Conservation (phyloP, 768 basidiomycete genomes). For the Rhodotorula babjevae region DNA sequence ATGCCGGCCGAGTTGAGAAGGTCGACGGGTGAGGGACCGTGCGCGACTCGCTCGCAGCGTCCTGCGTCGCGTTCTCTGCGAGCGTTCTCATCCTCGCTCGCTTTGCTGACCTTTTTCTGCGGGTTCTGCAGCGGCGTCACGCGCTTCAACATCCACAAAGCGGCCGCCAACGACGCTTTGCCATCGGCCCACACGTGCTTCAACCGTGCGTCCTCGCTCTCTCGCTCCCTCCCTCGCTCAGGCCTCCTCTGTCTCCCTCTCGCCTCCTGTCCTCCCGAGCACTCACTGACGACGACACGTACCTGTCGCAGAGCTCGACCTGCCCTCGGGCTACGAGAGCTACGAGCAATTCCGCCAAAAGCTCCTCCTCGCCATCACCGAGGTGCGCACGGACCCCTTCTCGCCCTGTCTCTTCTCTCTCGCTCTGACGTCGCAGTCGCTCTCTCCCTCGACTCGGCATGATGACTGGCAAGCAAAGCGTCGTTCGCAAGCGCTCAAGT, state of each 20-base stretch:
- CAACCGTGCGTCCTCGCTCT: slow-evolving; percentile 28
- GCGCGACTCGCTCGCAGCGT: no score
- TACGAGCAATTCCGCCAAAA: slow-evolving; percentile 95
- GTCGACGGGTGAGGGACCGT: no score
- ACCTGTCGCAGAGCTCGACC: slow-evolving; percentile 51
- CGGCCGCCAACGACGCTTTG: slow-evolving; percentile 10
- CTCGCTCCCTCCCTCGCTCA: no score
- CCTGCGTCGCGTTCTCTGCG: slow-evolving; percentile 49
- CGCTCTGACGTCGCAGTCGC: neutral
- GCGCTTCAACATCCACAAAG: slow-evolving; percentile 38
- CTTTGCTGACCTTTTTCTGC: no score
- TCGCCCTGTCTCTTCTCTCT: neutral
- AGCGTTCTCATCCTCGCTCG: slow-evolving; percentile 48
- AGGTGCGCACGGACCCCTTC: slow-evolving; percentile 58
- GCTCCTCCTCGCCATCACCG: slow-evolving; percentile 83
- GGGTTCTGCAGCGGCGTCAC: neutral
- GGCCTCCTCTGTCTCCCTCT: no score
- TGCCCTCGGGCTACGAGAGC: slow-evolving; percentile 79
- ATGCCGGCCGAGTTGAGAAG: no score
- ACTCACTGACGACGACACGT: no score
- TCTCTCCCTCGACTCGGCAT: slow-evolving; percentile 56
- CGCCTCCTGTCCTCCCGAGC: no score
- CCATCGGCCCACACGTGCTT: slow-evolving; percentile 44
- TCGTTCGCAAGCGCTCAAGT: no score
- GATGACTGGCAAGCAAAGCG: no score